Evolutionary conservation across 164 flowering plant species (phyloP), one percentile per base, ranked within the genome.

Genomic region (Berberis vulgaris): DNA sequence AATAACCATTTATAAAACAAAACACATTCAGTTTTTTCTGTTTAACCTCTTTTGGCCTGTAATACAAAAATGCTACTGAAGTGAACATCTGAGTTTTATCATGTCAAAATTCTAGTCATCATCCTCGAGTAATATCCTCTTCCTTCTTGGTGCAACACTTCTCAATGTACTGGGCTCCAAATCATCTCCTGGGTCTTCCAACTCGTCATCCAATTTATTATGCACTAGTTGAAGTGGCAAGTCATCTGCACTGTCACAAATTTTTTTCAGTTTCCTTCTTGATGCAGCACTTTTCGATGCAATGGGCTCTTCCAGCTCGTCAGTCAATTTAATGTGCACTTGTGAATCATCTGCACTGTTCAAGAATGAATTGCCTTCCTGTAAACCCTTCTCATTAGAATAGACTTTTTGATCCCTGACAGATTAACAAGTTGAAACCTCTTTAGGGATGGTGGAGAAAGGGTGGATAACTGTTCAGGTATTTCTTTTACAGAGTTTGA

Each of bases 81-180:
- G 26, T 26, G 26, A 26, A 26, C 26, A 26, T 26, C 26, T 26
- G 26, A 26, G 26, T 26, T 26, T 26, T 26, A 26, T 26, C 26
- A 26, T 26, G 26, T 26, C 26, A 26, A 26, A 26, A 26, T 26
- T 26, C 26, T 26, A 26, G 26, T 26, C 26, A 26, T 26, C 26
- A 26, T 26, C 26, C 26, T 26, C 26, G 26, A 26, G 26, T 26
- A 26, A 26, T 26, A 26, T 26, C 26, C 26, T 26, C 26, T 54
- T 42, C 43, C 43, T 13, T 54, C 59, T 65, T 82, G 83, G 42
- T 74, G 10, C 50, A 6, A 11, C 7, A 47, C 50, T 47, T 7
- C 5, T 47, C 10, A 11, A 11, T 47, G 50, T 11, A 7, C 7
- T 1, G 5, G 5, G 50, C 50, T 47, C 50, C 9, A 47, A 7